Evolutionary conservation across 2,329 filamentous ascomycete species (phyloP), one percentile per base, ranked within the genome.

Genomic region (Diaporthe eres): DNA sequence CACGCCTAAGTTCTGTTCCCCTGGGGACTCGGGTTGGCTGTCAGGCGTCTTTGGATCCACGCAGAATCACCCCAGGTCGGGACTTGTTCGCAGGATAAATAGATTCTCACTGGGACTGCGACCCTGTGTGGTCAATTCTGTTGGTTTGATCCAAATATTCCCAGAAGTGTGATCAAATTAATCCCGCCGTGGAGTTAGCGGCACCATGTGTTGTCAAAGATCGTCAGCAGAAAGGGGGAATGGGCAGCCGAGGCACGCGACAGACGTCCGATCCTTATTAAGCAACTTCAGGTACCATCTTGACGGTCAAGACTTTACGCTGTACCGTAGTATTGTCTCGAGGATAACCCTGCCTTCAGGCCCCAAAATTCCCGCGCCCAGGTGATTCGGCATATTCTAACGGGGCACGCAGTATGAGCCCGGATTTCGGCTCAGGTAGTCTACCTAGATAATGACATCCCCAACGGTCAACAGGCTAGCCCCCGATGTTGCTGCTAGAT

Each of bases 201-300:
- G 12, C 28, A 51, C 63, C 44, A 67, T 65, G 17, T 44, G 25
- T 9, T 51, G 19, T 37, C 19, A 67, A 34, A 28, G 44, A 67
- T 67, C 19, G 28, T 67, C 63, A 22, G 28, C 8, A 37, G 25
- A 67, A 67, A 61, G 58, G 42, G 58, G 61, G 42, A 44, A 31
- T 12, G 17, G 61, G 42, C 42, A 31, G 10, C 25, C 42, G 17
- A 19, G 42, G 28, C 31, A 19, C 19, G 19, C 28, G 44, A 51
- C 63, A 49, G 44, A 67, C 8, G 17, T 37, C 44, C 9, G 42
- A 49, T 49, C 17, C 39, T 37, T 49, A 67, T n/a, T 34, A 34
- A 51, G 28, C 28, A n/a, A 19, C n/a, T 47, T 13, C 61, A 37
- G 3, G 9, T 22, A 10, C 12, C 17, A 47, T 34, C 17, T 17